phyloP scores from a whole-genome alignment of 2,329 filamentous ascomycete genomes.

The Sporothrix protearum region DNA sequence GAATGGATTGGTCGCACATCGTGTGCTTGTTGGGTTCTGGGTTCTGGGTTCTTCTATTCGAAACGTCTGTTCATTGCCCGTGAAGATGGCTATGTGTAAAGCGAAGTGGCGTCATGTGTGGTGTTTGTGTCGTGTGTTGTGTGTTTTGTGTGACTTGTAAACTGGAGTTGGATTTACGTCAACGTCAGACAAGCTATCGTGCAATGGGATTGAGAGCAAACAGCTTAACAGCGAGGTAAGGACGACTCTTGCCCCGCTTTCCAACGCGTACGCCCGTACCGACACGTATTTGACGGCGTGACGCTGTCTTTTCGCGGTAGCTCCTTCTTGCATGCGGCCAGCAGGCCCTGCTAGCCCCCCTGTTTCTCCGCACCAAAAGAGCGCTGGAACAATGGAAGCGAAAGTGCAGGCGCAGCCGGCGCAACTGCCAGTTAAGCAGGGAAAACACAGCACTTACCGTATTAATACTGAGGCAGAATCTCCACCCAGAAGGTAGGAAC shows the following conservation, averaged over 20 bases:
- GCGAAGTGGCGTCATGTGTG: neutral
- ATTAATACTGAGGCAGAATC: neutral
- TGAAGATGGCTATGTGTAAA: neutral
- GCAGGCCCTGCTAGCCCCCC: too few species aligned
- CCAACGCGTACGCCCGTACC: neutral
- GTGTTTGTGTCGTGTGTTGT: neutral
- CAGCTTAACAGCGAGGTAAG: neutral
- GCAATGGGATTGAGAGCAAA: neutral
- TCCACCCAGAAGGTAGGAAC: neutral
- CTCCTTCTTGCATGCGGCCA: conserved; percentile 11
- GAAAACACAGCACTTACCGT: conserved; percentile 1
- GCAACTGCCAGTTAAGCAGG: neutral
- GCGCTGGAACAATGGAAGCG: neutral
- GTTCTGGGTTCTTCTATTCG: neutral
- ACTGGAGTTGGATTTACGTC: neutral
- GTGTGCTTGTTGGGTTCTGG: neutral
- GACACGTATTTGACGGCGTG: conserved; percentile 3
- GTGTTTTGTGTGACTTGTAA: neutral
- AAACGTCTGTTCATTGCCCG: neutral
- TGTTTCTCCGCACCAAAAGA: conserved; percentile 8
- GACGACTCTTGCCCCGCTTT: neutral
- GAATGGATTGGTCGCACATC: conserved; percentile 7
- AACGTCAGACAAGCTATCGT: neutral
- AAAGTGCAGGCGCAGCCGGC: neutral
- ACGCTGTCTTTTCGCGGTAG: neutral